Percentiles rank a stretch among this genome's conserved stretches.
These are phyloP conservation scores for Candida andamanensis DNA, from an alignment of 805 yeast species.

Conservation along the genomic window DNA sequence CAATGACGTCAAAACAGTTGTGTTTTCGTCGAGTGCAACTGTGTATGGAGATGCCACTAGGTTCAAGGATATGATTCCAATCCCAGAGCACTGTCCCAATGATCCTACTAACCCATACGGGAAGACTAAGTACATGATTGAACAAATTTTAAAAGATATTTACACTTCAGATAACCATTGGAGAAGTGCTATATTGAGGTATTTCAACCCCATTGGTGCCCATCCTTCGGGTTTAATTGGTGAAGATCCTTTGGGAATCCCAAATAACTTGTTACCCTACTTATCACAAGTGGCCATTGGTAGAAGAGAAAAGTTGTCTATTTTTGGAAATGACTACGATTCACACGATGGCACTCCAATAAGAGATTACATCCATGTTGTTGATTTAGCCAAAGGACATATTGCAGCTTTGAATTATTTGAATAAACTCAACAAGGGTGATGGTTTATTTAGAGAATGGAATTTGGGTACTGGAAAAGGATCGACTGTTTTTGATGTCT, in stretches of 20 bases:
- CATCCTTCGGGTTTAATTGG: constrained; percentile 79
- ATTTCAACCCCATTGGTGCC: constrained; percentile 83
- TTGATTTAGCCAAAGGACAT: constrained; percentile 76
- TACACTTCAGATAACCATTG: constrained; percentile 40
- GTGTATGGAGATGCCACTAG: constrained; percentile 80
- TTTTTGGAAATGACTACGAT: constrained; percentile 69
- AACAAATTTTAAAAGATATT: constrained; percentile 54
- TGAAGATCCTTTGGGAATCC: constrained; percentile 74
- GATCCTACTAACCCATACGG: constrained; percentile 80
- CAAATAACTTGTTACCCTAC: constrained; percentile 70
- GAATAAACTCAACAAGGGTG: constrained; percentile 17
- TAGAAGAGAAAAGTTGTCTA: constrained; percentile 56
- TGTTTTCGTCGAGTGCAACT: constrained; percentile 76
- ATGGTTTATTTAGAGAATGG: constrained; percentile 69
- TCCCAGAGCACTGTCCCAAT: constrained; percentile 71
- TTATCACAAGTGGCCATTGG: constrained; percentile 77
- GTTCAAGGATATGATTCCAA: constrained; percentile 67
- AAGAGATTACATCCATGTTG: constrained; percentile 76
- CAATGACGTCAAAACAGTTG: constrained; percentile 46
- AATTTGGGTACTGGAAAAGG: constrained; percentile 80
- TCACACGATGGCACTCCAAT: constrained; percentile 78
- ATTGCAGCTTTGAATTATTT: constrained; percentile 63
- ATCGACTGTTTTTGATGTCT: constrained; percentile 70
- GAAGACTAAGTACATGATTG: constrained; percentile 61
- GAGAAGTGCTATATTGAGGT: constrained; percentile 62